Percentiles rank a stretch among this genome's conserved stretches.
These are phyloP conservation scores for Lipomyces sp. DNA, from an alignment of 805 yeast species.

Conservation along the genomic window DNA sequence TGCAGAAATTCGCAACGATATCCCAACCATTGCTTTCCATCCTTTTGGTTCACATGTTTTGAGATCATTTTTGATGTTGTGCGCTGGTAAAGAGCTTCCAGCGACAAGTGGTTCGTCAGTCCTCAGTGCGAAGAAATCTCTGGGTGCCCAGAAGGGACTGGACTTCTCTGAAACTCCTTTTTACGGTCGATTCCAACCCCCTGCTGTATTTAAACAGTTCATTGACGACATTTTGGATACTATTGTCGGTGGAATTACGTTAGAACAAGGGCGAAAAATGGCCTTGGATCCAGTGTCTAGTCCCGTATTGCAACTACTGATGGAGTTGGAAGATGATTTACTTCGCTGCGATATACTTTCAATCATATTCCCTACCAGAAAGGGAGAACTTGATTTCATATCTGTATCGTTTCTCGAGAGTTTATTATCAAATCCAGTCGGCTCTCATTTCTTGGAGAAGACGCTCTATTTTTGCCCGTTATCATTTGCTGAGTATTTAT, in stretches of 20 bases:
- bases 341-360: constrained; percentile 46
- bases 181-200: constrained; percentile 16
- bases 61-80: constrained; percentile 68
- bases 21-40: constrained; percentile 66
- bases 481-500: constrained; percentile 72
- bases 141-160: constrained; percentile 13
- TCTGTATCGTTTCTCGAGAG: constrained; percentile 70
- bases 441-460: constrained; percentile 86
- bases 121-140: constrained; percentile 22
- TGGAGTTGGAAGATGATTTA: constrained; percentile 80
- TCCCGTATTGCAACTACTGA: constrained; percentile 78
- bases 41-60: constrained; percentile 89
- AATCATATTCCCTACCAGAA: constrained; percentile 24
- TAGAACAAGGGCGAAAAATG: constrained; percentile 65
- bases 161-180: background rate
- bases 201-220: constrained; percentile 49
- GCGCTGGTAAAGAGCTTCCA: constrained; percentile 76
- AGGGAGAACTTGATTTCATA: constrained; percentile 39
- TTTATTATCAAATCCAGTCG: constrained; percentile 84
- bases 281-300: constrained; percentile 83
- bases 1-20: constrained; percentile 62
- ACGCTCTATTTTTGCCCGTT: constrained; percentile 67
- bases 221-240: constrained; percentile 56
- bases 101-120: constrained; percentile 11
- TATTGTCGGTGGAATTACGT: constrained; percentile 48